phyloP scores from a whole-genome alignment of 2,329 filamentous ascomycete genomes.

The Neonectria neomacrospora region DNA sequence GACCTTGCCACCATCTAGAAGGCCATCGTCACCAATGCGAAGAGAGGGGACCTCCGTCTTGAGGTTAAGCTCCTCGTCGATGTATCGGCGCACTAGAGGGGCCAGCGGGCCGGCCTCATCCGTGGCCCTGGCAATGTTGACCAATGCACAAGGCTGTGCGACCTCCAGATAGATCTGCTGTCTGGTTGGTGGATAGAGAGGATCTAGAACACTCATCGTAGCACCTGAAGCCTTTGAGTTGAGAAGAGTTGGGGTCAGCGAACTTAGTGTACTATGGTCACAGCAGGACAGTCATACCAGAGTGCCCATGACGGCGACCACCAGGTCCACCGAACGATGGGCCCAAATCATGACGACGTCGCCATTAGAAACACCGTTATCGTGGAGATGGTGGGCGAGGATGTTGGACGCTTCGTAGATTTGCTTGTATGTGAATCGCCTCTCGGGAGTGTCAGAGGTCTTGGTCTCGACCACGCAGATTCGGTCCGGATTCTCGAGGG shows the following conservation, averaged over 20 bases:
- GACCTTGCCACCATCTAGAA: constrained; percentile 73
- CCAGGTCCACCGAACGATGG: constrained; percentile 76
- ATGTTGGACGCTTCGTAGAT: constrained; percentile 87
- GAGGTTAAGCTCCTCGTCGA: constrained; percentile 77
- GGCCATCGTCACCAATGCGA: constrained; percentile 76
- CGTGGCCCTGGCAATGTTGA: constrained; percentile 78
- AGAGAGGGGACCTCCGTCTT: constrained; percentile 81
- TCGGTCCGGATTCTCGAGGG: constrained; percentile 71
- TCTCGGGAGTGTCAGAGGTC: constrained; percentile 59
- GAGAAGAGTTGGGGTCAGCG: background rate
- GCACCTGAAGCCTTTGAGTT: constrained; percentile 59
- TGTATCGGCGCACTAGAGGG: constrained; percentile 74
- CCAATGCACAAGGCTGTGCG: constrained; percentile 49
- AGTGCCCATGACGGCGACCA: constrained; percentile 81
- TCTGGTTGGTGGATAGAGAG: constrained; percentile 44
- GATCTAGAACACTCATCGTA: constrained; percentile 33
- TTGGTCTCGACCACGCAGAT: constrained; percentile 63
- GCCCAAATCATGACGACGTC: constrained; percentile 96
- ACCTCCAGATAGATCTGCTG: constrained; percentile 78
- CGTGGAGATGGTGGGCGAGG: constrained; percentile 80
- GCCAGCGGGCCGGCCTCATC: constrained; percentile 66
- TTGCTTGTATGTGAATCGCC: constrained; percentile 81
- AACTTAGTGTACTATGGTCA: background rate
- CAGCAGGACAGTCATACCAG: constrained; percentile 44
- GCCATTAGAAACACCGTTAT: constrained; percentile 77